These are phyloP conservation scores for Nicotiana noctiflora DNA, from an alignment of 257 asterid genomes.

Conservation along the genomic window DNA sequence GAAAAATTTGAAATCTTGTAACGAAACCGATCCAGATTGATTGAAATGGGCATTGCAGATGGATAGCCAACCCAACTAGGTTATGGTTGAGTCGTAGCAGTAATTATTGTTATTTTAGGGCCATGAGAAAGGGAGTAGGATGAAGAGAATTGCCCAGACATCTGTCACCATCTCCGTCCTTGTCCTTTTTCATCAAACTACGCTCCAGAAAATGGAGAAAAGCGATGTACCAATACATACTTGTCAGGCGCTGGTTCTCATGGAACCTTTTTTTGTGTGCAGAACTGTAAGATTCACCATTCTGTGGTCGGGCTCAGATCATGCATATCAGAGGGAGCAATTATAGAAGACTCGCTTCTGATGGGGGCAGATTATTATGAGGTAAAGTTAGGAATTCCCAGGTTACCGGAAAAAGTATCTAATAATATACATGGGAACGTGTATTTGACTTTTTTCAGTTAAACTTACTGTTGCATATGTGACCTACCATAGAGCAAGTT, in stretches of 20 bases:
- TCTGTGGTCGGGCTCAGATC: slow-evolving; percentile 94
- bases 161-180: not conserved
- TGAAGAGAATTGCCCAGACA: not conserved
- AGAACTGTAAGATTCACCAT: slow-evolving; percentile 94
- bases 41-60: not conserved
- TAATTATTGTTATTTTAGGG: not conserved
- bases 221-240: not conserved
- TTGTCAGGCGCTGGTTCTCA: not conserved
- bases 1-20: not conserved
- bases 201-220: not conserved
- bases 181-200: not conserved
- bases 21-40: not conserved
- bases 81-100: not conserved
- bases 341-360: slow-evolving; percentile 74
- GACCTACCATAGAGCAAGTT: not conserved
- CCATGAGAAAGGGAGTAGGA: not conserved
- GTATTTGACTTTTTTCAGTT: not conserved
- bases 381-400: slow-evolving; percentile 34
- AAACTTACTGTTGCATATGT: not conserved
- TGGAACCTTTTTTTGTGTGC: slow-evolving; percentile 11
- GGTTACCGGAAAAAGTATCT: not conserved
- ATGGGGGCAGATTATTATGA: slow-evolving; percentile 97
- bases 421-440: not conserved
- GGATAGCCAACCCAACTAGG: not conserved
- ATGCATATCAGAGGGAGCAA: slow-evolving; percentile 92